These are phyloP conservation scores for Dentipellis fragilis DNA, from an alignment of 768 basidiomycete species.

Conservation along the genomic window DNA sequence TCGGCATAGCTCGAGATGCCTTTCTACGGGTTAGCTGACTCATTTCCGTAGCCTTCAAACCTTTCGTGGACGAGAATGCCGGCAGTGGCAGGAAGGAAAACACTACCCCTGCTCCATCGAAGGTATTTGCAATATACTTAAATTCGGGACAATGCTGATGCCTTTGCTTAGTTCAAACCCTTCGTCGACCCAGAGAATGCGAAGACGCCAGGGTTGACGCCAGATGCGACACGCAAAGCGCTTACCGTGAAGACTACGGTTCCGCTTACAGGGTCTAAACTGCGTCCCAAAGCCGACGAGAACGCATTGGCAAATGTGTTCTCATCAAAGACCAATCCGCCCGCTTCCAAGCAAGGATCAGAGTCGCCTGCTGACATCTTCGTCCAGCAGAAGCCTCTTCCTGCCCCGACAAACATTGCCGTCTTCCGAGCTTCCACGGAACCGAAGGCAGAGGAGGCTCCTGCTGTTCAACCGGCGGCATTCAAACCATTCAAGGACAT, in stretches of 20 bases:
- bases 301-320: conserved; percentile 32
- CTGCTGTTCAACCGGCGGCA: conserved; percentile 5
- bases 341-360: conserved; percentile 17
- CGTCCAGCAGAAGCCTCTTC: background rate
- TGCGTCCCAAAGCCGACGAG: conserved; percentile 13
- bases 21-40: background rate
- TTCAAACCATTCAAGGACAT: conserved; percentile 31
- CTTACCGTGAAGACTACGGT: conserved; percentile 42
- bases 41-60: conserved; percentile 41
- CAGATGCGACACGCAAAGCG: conserved; percentile 27
- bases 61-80: conserved; percentile 57
- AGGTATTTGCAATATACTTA: conserved; percentile 5
- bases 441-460: background rate
- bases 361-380: conserved; percentile 1
- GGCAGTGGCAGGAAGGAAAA: conserved; percentile 32
- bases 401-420: background rate
- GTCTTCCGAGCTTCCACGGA: background rate
- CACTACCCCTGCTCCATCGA: conserved; percentile 16
- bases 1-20: conserved; percentile 14
- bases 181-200: conserved; percentile 45
- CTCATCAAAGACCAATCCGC: conserved; percentile 52
- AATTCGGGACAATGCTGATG: background rate
- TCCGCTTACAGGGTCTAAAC: conserved; percentile 16
- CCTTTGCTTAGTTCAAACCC: conserved; percentile 45
- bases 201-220: conserved; percentile 29